A percentile compares a stretch with the other conserved stretches of the same genome.
Conservation (phyloP, 768 basidiomycete genomes). For the Boletus vinaceobasis region DNA sequence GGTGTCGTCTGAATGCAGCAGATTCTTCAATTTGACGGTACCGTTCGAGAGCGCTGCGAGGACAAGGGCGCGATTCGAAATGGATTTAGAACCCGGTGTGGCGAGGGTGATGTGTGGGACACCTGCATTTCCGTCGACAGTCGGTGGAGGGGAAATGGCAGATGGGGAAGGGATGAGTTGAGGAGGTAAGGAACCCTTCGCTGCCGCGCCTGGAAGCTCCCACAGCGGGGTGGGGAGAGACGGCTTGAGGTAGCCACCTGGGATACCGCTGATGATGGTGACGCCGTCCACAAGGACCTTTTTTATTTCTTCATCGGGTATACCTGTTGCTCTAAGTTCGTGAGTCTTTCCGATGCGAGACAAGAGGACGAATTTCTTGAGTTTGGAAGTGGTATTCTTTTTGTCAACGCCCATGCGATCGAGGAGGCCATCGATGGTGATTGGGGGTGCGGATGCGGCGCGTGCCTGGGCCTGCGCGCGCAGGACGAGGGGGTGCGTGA, state of each 20-base stretch:
- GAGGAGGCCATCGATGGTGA: constrained; percentile 72
- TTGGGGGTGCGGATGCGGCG: constrained; percentile 17
- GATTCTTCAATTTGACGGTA: constrained; percentile 81
- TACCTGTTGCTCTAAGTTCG: constrained; percentile 87
- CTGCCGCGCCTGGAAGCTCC: constrained; percentile 15
- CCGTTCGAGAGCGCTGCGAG: constrained; percentile 90
- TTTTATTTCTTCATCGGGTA: constrained; percentile 76
- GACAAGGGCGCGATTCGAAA: constrained; percentile 91
- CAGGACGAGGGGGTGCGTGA: constrained; percentile 73
- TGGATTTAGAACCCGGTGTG: constrained; percentile 94
- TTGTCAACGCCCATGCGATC: constrained; percentile 97
- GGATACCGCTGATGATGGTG: constrained; percentile 66
- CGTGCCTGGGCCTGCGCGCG: constrained; percentile 17
- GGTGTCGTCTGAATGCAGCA: constrained; percentile 96
- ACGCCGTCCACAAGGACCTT: constrained; percentile 81
- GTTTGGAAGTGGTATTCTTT: constrained; percentile 85
- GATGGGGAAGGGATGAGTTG: constrained; percentile 17
- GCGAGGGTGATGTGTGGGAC: constrained; percentile 58
- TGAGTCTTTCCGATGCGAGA: constrained; percentile 88
- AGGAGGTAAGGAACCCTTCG: constrained; percentile 16
- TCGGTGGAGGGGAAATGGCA: background rate
- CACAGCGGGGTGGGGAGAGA: constrained; percentile 45
- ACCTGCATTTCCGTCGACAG: background rate
- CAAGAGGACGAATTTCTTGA: constrained; percentile 91
- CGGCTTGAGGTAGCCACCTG: constrained; percentile 33